Percentiles rank a stretch among this genome's conserved stretches.
Conservation (phyloP, 2,329 filamentous ascomycete genomes). For the Aspergillus texensis region DNA sequence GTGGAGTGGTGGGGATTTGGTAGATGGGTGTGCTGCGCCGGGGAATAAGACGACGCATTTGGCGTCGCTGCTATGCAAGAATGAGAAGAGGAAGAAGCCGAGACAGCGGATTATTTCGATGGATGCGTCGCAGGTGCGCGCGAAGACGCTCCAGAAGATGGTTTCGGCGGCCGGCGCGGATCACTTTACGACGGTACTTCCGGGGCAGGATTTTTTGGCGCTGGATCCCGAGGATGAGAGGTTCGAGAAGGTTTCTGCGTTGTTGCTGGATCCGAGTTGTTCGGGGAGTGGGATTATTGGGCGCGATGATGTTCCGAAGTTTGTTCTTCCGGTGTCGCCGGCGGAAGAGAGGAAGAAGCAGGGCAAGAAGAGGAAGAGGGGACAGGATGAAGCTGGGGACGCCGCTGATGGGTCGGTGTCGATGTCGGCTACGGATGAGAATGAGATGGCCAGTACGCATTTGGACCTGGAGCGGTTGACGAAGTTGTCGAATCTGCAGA, state of each 20-base stretch:
- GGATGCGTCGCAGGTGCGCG: slow-evolving; percentile 54
- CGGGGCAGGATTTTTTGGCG: slow-evolving; percentile 79
- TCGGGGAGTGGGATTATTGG: slow-evolving; percentile 94
- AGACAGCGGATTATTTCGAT: slow-evolving; percentile 54
- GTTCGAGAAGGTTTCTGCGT: slow-evolving; percentile 72
- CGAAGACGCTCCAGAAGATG: slow-evolving; percentile 82
- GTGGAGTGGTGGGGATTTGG: slow-evolving; percentile 68
- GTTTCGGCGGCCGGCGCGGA: slow-evolving; percentile 74
- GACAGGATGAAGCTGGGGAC: slow-evolving; percentile 17
- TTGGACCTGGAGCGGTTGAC: slow-evolving; percentile 66
- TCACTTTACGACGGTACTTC: slow-evolving; percentile 66
- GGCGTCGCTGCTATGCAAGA: slow-evolving; percentile 66
- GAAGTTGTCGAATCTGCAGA: slow-evolving; percentile 79
- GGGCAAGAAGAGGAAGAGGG: slow-evolving; percentile 50
- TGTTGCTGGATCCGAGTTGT: slow-evolving; percentile 91
- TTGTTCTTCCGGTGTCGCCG: slow-evolving; percentile 59
- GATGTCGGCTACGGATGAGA: slow-evolving; percentile 36
- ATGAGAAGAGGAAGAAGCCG: slow-evolving; percentile 26
- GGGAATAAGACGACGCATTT: slow-evolving; percentile 98
- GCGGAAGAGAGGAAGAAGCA: slow-evolving; percentile 19
- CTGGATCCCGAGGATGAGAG: slow-evolving; percentile 65
- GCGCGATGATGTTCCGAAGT: slow-evolving; percentile 73
- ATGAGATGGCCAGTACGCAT: slow-evolving; percentile 34
- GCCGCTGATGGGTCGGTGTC: neutral
- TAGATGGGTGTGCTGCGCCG: slow-evolving; percentile 93